Percentiles rank a stretch among this genome's conserved stretches.
These are phyloP conservation scores for Logfia minima DNA, from an alignment of 129 eudicot genomes.

Conservation along the genomic window DNA sequence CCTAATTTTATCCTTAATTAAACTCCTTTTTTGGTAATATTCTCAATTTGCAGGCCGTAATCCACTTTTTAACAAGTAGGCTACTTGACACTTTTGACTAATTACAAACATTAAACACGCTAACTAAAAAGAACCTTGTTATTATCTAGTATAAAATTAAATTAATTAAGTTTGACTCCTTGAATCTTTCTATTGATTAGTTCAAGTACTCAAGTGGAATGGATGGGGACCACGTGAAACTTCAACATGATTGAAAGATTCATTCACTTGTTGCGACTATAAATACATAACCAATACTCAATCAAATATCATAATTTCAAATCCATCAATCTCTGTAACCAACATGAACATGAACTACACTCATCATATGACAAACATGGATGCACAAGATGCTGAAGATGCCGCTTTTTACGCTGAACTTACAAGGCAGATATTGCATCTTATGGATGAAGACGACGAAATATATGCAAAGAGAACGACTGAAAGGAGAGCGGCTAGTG, in stretches of 20 bases:
- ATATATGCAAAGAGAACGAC: neutral
- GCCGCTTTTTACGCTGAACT: constrained; percentile 54
- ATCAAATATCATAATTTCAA: neutral
- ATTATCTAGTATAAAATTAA: neutral
- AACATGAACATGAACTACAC: neutral
- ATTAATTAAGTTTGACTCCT: neutral
- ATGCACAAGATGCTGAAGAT: constrained; percentile 33
- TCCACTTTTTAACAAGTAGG: constrained; percentile 29
- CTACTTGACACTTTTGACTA: constrained; percentile 37
- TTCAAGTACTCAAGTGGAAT: constrained; percentile 28
- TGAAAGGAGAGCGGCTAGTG: neutral
- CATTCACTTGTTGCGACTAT: constrained; percentile 24
- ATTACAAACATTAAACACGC: constrained; percentile 16
- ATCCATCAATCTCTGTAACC: neutral
- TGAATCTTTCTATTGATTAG: constrained; percentile 15
- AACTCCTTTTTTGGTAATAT: constrained; percentile 25
- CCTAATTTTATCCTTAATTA: neutral
- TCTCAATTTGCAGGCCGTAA: constrained; percentile 28
- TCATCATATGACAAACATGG: constrained; percentile 14
- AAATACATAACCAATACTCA: constrained; percentile 12
- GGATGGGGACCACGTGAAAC: constrained; percentile 17
- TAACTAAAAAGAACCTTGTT: constrained; percentile 2
- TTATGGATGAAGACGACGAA: constrained; percentile 52
- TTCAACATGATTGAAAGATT: constrained; percentile 14
- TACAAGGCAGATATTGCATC: constrained; percentile 50